Evolutionary conservation across 805 yeast species (phyloP).

Genomic region (Suhomyces faveliae): DNA sequence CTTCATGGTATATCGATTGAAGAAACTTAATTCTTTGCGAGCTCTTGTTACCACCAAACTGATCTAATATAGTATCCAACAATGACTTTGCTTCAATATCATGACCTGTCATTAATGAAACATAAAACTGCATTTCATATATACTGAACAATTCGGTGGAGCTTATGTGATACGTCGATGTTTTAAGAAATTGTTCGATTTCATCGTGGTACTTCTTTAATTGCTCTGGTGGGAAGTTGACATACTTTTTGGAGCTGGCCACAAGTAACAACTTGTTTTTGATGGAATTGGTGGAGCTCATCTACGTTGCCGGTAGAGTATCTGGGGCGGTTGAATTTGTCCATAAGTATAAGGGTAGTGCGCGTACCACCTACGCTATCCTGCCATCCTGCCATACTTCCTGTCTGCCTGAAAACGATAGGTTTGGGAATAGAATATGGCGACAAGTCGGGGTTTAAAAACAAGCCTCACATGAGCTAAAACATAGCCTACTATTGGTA

Average conservation of each 20-base stretch:
- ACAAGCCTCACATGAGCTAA: too few species aligned
- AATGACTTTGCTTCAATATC: constrained; percentile 71
- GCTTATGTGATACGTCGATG: constrained; percentile 29
- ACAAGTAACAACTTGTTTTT: constrained; percentile 51
- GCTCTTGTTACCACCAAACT: constrained; percentile 51
- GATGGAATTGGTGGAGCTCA: constrained; percentile 7
- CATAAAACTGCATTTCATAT: constrained; percentile 69
- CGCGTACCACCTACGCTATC: not conserved
- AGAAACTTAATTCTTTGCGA: constrained; percentile 58
- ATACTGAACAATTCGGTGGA: constrained; percentile 54
- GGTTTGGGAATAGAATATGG: too few species aligned
- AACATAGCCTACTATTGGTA: too few species aligned
- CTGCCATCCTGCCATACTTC: too few species aligned
- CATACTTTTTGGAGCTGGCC: constrained; percentile 51
- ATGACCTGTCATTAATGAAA: constrained; percentile 56
- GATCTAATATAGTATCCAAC: constrained; percentile 65
- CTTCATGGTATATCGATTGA: constrained; percentile 56
- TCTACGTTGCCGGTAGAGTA: not conserved
- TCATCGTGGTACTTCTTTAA: constrained; percentile 38
- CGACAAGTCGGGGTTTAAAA: too few species aligned
- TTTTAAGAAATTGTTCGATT: constrained; percentile 34
- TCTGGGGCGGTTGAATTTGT: not conserved
- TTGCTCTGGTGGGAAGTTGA: constrained; percentile 47
- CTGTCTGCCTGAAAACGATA: too few species aligned
- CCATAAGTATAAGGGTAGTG: not conserved